These are phyloP conservation scores for Drosera spatulata DNA, from an alignment of 179 eudicot genomes.

Conservation along the genomic window DNA sequence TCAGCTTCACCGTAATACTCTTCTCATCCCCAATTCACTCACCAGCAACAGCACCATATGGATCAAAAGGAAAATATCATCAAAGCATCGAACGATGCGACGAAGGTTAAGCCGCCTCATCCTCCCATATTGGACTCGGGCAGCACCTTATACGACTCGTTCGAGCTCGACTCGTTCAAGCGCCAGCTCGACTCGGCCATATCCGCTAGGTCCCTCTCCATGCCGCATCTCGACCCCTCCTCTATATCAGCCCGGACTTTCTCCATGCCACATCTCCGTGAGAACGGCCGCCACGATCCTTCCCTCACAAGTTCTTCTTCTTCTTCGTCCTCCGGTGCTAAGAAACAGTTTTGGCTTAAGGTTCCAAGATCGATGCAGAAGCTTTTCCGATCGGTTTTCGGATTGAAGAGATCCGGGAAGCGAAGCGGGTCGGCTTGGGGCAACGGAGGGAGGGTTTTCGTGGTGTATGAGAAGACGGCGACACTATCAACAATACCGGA, in stretches of 20 bases:
- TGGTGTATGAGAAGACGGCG: conserved; percentile 30
- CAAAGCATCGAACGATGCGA: too few species aligned
- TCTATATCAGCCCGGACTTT: too few species aligned
- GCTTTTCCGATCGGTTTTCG: conserved; percentile 48
- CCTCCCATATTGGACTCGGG: conserved; percentile 62
- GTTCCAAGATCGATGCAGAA: conserved; percentile 52
- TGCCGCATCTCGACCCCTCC: conserved; percentile 79
- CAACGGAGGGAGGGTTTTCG: conserved; percentile 14
- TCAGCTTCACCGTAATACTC: background rate
- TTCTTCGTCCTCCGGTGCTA: too few species aligned
- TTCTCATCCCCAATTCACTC: too few species aligned
- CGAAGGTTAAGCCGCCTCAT: too few species aligned
- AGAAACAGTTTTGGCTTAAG: conserved; percentile 20
- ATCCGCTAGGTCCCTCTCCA: conserved; percentile 49
- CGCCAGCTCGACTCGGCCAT: conserved; percentile 73
- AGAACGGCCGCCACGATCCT: conserved; percentile 15
- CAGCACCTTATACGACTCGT: conserved; percentile 79
- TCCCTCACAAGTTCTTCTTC: too few species aligned
- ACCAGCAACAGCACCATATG: too few species aligned
- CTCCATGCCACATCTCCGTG: too few species aligned
- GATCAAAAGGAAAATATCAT: too few species aligned
- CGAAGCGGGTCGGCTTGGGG: background rate
- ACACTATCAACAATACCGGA: conserved; percentile 59
- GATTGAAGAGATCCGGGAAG: conserved; percentile 4
- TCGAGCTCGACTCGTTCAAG: conserved; percentile 61